A percentile compares a stretch with the other conserved stretches of the same genome.
Conservation (phyloP, 768 basidiomycete genomes). For the Russula abietina region DNA sequence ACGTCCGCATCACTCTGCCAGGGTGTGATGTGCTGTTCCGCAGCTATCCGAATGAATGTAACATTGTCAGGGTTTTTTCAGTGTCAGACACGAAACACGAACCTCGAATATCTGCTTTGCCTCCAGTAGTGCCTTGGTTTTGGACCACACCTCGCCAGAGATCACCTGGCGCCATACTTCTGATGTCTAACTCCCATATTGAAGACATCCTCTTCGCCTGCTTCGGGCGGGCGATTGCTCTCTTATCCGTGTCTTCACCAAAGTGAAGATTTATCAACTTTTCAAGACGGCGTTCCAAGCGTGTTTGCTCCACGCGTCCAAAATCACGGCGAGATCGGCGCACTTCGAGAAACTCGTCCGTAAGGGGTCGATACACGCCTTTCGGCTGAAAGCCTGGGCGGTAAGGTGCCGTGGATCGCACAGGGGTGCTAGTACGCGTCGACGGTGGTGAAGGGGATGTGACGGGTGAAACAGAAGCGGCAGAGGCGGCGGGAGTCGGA, state of each 20-base stretch:
- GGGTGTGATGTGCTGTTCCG: constrained; percentile 89
- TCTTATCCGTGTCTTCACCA: constrained; percentile 31
- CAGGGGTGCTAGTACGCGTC: constrained; percentile 17
- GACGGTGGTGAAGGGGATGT: constrained; percentile 26
- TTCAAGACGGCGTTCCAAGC: constrained; percentile 80
- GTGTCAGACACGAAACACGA: constrained; percentile 19
- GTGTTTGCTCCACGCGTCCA: constrained; percentile 70
- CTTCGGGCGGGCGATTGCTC: constrained; percentile 20
- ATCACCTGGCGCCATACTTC: constrained; percentile 58
- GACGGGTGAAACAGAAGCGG: constrained; percentile 11
- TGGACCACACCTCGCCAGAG: constrained; percentile 62
- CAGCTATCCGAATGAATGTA: constrained; percentile 38
- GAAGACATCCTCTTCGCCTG: constrained; percentile 49
- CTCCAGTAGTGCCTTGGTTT: constrained; percentile 37
- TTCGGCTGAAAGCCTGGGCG: constrained; percentile 91
- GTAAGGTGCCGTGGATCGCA: constrained; percentile 52
- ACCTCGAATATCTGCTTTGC: constrained; percentile 70
- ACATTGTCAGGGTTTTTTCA: neutral
- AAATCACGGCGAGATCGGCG: constrained; percentile 37
- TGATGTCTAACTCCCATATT: constrained; percentile 66
- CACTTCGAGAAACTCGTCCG: constrained; percentile 68
- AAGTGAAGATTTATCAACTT: constrained; percentile 78
- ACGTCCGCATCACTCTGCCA: constrained; percentile 85
- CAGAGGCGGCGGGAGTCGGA: constrained; percentile 21
- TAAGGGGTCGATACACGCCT: constrained; percentile 72